A percentile compares a stretch with the other conserved stretches of the same genome.
These are phyloP conservation scores for Pyrenula aspistea DNA, from an alignment of 495 filamentous ascomycete species.

Conservation along the genomic window DNA sequence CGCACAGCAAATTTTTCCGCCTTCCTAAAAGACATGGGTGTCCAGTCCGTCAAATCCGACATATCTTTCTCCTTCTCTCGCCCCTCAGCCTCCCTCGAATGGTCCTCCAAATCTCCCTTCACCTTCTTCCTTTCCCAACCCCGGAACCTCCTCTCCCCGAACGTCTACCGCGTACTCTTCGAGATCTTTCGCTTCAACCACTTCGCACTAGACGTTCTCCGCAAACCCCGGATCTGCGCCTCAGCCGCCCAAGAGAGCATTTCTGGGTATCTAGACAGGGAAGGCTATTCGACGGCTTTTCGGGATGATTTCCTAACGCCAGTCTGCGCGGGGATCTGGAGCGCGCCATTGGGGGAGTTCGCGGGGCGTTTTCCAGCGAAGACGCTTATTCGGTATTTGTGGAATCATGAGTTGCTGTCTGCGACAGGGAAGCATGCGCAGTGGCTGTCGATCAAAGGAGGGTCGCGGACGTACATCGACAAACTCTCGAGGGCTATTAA, in stretches of 20 bases:
- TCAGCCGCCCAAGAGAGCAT: constrained; percentile 40
- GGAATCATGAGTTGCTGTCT: constrained; percentile 62
- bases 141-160: constrained; percentile 44
- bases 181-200: constrained; percentile 72
- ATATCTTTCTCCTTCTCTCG: constrained; percentile 11
- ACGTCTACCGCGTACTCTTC: constrained; percentile 66
- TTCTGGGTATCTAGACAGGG: constrained; percentile 54
- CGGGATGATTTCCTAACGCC: constrained; percentile 66
- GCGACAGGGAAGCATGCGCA: constrained; percentile 41
- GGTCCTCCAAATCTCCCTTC: constrained; percentile 46
- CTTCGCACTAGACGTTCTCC: constrained; percentile 53
- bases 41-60: constrained; percentile 44
- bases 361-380: constrained; percentile 55
- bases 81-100: constrained; percentile 28
- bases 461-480: constrained; percentile 58
- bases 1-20: constrained; percentile 57
- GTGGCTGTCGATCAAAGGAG: constrained; percentile 55
- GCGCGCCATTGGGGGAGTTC: constrained; percentile 60
- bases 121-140: constrained; percentile 47
- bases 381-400: constrained; percentile 62
- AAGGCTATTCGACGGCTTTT: constrained; percentile 63
- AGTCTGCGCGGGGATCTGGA: constrained; percentile 69
- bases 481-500: constrained; percentile 50
- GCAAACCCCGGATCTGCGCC: no score
- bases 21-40: constrained; percentile 47